Evolutionary conservation across 208 protist species (phyloP).

Genomic region (Leptomonas pyrrhocoris): DNA sequence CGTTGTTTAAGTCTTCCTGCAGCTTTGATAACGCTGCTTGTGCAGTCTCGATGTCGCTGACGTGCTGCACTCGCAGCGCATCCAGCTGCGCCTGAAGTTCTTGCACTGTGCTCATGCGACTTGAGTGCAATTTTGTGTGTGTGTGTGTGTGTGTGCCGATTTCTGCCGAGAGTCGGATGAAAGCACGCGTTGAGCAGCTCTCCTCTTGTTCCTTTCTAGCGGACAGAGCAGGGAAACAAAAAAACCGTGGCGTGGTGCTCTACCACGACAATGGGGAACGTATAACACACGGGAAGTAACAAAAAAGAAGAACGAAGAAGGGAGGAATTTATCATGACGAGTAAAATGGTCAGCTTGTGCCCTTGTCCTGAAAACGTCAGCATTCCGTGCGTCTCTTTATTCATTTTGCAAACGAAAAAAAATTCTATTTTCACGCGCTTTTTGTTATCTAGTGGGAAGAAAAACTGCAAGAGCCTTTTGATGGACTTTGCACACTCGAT

Average conservation of each 20-base stretch:
- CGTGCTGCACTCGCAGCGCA: slow-evolving; percentile 31
- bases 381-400: too few relatives aligned
- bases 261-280: neutral
- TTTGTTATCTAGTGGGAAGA: too few relatives aligned
- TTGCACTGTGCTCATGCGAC: slow-evolving; percentile 33
- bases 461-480: too few relatives aligned
- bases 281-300: too few relatives aligned
- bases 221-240: neutral
- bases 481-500: too few relatives aligned
- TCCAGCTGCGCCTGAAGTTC: slow-evolving; percentile 48
- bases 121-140: neutral
- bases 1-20: slow-evolving; percentile 41
- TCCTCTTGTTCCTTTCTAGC: neutral
- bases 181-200: neutral
- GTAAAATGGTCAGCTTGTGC: too few relatives aligned
- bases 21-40: slow-evolving; percentile 37
- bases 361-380: too few relatives aligned
- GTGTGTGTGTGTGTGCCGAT: neutral
- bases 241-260: too few relatives aligned
- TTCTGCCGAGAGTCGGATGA: neutral
- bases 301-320: neutral
- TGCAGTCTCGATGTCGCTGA: slow-evolving; percentile 39
- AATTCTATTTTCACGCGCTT: too few relatives aligned
- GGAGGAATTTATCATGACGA: too few relatives aligned
- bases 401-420: too few relatives aligned